Conservation (phyloP, 140 eudicot species). For the Ambrosia hybrid region DNA sequence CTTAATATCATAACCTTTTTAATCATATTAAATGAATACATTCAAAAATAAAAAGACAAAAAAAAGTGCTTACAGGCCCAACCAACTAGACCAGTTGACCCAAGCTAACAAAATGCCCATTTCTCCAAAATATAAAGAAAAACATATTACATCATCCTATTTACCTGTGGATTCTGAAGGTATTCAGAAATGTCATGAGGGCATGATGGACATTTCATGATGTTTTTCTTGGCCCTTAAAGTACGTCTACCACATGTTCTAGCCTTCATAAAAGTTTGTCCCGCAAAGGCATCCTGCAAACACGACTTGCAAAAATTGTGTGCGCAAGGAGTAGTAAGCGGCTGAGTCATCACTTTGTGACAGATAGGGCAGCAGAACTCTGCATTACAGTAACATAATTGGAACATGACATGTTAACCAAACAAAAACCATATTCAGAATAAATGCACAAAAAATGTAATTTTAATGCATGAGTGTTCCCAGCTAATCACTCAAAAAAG, state of each 20-base stretch:
- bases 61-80: neutral
- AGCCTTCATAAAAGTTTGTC: slow-evolving; percentile 60
- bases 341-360: slow-evolving; percentile 61
- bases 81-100: too few species aligned
- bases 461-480: neutral
- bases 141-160: neutral
- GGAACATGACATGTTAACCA: neutral
- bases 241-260: slow-evolving; percentile 68
- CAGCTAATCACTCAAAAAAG: too few species aligned
- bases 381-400: slow-evolving; percentile 28
- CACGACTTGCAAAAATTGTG: slow-evolving; percentile 86
- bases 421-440: neutral
- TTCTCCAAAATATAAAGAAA: too few species aligned
- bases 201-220: slow-evolving; percentile 90
- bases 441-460: neutral
- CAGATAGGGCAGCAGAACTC: slow-evolving; percentile 78
- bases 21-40: neutral
- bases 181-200: slow-evolving; percentile 78
- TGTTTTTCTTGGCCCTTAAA: slow-evolving; percentile 69
- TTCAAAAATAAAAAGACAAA: neutral
- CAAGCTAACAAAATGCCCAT: too few species aligned
- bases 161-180: slow-evolving; percentile 85
- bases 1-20: neutral
- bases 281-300: slow-evolving; percentile 64
- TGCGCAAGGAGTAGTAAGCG: slow-evolving; percentile 89